Evolutionary conservation across 768 basidiomycete species (phyloP), one percentile per base, ranked within the genome.

Genomic region (Myochromella boudieri): DNA sequence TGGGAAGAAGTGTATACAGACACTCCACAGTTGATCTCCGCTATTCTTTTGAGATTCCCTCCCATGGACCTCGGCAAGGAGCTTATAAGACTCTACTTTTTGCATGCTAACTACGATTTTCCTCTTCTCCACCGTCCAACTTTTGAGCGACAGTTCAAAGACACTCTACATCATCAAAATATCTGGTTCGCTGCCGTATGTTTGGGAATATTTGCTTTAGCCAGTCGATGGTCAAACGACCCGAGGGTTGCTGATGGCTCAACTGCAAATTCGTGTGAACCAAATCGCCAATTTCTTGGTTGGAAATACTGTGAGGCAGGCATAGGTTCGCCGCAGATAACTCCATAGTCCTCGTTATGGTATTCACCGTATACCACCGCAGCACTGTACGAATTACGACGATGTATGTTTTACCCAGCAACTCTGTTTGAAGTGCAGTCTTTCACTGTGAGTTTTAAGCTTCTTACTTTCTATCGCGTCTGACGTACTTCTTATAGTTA

Each of bases 81-180:
- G 14, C 72, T 97, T 24, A 78, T 94, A 53, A 67, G 79, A 29
- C 68, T 84, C 22, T 93, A 81, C 60, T 95, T 95, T 55, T 53
- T 65, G 2, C 71, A 82, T 48, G 63, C 74, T 40, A 87, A 91
- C 57, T 57, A 61, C 22, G 69, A 78, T 27, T 71, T 81, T 44
- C 88, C 89, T 6, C 64, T 93, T 15, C 68, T 94, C 22, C 88
- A 92, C 58, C 76, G 75, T 17, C 81, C 81, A 4, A 82, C 84
- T 0, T 92, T 94, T 57, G 69, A 80, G 28, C 72, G 72, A 12
- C 79, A 85, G 37, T 84, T 81, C 70, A 67, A 59, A 25, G 74
- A 78, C 1, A 69, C 69, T 6, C 57, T 85, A 20, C 76, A 87
- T 53, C 68, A 75, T 22, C 69, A 65, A 12, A 76, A 87, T 48